phyloP scores from a whole-genome alignment of 73 alveolate species.

The Effrenium voratum region DNA sequence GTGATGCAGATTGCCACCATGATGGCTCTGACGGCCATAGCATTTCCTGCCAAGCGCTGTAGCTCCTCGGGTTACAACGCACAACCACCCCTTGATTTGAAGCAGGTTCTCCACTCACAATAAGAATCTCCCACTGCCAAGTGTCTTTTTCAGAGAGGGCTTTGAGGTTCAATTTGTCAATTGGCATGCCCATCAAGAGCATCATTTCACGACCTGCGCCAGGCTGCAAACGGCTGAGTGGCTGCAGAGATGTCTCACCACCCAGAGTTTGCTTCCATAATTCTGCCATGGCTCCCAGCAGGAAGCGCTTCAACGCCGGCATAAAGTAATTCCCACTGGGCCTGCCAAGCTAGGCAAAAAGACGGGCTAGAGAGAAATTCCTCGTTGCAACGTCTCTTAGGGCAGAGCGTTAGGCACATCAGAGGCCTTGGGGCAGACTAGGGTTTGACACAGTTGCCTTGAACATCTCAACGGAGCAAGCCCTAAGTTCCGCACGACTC shows the following conservation, averaged over 20 bases:
- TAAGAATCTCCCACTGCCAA: background rate
- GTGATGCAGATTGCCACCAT: background rate
- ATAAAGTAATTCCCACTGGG: background rate
- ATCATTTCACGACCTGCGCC: background rate
- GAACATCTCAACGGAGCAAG: no score
- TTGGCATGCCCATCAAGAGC: background rate
- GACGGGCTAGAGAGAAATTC: background rate
- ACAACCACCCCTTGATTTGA: background rate
- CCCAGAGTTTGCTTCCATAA: background rate
- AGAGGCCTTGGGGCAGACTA: background rate
- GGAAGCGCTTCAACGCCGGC: background rate
- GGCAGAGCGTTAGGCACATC: background rate
- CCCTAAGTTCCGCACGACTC: no score
- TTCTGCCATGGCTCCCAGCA: background rate
- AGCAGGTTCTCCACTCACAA: background rate
- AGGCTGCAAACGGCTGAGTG: background rate
- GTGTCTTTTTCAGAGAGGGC: background rate
- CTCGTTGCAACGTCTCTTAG: background rate
- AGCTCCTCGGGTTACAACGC: background rate
- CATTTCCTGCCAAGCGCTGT: background rate
- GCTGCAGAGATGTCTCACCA: background rate
- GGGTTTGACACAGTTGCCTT: no score
- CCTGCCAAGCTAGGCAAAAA: background rate
- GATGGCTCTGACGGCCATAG: background rate
- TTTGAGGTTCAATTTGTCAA: background rate